Percentiles rank a stretch among this genome's conserved stretches.
These are phyloP conservation scores for Erythrophleum fordii DNA, from an alignment of 306 rosid species.

Conservation along the genomic window DNA sequence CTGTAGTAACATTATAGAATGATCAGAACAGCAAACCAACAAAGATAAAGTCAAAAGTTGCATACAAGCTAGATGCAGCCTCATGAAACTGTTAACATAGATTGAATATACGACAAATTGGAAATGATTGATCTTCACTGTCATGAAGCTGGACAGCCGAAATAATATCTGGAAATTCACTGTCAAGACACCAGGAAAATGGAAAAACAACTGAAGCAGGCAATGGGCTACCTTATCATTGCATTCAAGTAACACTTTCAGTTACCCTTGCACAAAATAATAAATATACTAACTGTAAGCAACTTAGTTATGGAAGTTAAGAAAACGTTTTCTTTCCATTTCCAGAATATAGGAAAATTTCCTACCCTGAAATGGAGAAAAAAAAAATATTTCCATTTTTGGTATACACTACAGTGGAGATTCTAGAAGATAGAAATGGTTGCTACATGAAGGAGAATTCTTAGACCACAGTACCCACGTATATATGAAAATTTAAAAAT, in stretches of 20 bases:
- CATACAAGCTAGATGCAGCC: too few species aligned
- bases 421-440: background rate
- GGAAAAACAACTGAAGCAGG: background rate
- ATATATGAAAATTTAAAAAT: background rate
- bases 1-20: too few species aligned
- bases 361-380: background rate
- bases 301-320: background rate
- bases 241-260: background rate
- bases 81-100: too few species aligned
- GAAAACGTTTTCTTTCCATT: background rate
- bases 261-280: background rate
- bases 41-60: too few species aligned
- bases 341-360: background rate
- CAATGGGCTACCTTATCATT: background rate
- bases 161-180: conserved; percentile 6
- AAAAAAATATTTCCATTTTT: background rate
- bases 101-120: too few species aligned
- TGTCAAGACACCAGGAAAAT: conserved; percentile 7
- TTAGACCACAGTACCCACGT: background rate
- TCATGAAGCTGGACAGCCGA: background rate
- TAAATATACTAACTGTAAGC: background rate
- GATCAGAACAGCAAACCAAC: too few species aligned
- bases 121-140: background rate
- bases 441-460: background rate
- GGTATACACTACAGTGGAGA: background rate